Percentiles rank a stretch among this genome's conserved stretches.
These are phyloP conservation scores for Candida chauliodis DNA, from an alignment of 805 yeast species.

Conservation along the genomic window DNA sequence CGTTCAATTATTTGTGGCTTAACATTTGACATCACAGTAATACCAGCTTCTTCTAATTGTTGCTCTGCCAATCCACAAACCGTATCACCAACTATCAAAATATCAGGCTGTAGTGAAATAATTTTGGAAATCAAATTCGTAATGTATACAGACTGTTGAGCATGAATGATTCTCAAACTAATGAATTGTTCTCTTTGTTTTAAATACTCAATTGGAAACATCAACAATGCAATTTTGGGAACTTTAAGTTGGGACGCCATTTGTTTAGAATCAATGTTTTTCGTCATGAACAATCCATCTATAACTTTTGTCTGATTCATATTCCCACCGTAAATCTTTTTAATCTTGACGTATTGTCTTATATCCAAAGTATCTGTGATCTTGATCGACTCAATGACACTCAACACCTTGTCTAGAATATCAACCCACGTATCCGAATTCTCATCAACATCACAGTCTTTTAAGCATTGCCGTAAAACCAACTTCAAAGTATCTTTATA, in stretches of 20 bases:
- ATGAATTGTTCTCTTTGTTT: constrained; percentile 75
- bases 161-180: constrained; percentile 76
- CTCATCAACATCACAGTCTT: constrained; percentile 52
- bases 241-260: constrained; percentile 65
- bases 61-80: constrained; percentile 80
- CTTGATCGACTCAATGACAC: constrained; percentile 55
- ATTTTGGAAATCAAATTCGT: constrained; percentile 78
- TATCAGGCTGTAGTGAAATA: constrained; percentile 69
- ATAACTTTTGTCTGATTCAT: constrained; percentile 58
- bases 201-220: constrained; percentile 86
- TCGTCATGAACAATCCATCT: constrained; percentile 83
- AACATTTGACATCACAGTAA: constrained; percentile 77
- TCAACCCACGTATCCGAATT: constrained; percentile 56
- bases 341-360: constrained; percentile 83
- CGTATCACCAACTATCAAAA: constrained; percentile 73
- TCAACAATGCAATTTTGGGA: constrained; percentile 77
- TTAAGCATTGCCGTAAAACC: constrained; percentile 55
- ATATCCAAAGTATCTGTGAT: constrained; percentile 78
- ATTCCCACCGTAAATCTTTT: constrained; percentile 74
- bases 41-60: constrained; percentile 65
- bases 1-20: constrained; percentile 80
- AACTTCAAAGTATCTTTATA: constrained; percentile 46
- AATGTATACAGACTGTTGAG: constrained; percentile 84
- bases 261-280: constrained; percentile 69
- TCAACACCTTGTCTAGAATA: constrained; percentile 48